These are phyloP conservation scores for Crassisporium funariophilum DNA, from an alignment of 768 basidiomycete genomes.

Conservation along the genomic window DNA sequence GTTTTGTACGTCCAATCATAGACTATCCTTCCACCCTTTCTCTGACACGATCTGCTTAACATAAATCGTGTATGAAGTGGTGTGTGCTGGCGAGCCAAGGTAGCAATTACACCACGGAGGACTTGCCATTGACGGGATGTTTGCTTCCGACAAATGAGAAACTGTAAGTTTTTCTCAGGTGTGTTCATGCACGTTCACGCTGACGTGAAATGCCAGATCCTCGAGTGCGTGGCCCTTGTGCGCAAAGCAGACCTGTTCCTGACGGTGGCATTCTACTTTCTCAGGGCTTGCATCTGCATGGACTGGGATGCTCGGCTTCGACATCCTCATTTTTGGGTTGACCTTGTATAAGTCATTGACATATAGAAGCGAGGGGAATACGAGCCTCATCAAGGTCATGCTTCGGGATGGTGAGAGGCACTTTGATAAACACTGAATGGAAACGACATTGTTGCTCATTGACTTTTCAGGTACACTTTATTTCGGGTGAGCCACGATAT, in stretches of 20 bases:
- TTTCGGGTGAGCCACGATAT: conserved; percentile 35
- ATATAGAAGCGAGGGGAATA: conserved; percentile 19
- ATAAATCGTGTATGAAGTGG: conserved; percentile 19
- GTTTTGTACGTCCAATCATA: conserved; percentile 21
- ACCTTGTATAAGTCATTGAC: conserved; percentile 39
- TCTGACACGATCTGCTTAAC: background rate
- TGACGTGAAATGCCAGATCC: too few species aligned
- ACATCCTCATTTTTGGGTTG: conserved; percentile 42
- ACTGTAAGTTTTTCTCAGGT: conserved; percentile 18
- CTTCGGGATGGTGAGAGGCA: conserved; percentile 49
- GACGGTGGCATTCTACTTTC: too few species aligned
- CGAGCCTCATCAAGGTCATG: conserved; percentile 33
- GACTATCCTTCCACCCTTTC: too few species aligned
- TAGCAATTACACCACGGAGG: conserved; percentile 5
- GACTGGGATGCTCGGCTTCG: conserved; percentile 42
- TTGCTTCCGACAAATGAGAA: conserved; percentile 19
- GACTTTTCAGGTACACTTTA: conserved; percentile 46
- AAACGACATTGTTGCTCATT: too few species aligned
- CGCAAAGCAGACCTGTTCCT: too few species aligned
- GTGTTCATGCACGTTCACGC: background rate
- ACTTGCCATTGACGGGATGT: conserved; percentile 22
- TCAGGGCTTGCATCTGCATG: conserved; percentile 40
- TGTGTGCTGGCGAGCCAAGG: conserved; percentile 19
- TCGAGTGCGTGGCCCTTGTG: too few species aligned
- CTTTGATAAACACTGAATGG: too few species aligned